Conservation (phyloP, 2,329 filamentous ascomycete genomes). For the Teratosphaeriaceae sp. region DNA sequence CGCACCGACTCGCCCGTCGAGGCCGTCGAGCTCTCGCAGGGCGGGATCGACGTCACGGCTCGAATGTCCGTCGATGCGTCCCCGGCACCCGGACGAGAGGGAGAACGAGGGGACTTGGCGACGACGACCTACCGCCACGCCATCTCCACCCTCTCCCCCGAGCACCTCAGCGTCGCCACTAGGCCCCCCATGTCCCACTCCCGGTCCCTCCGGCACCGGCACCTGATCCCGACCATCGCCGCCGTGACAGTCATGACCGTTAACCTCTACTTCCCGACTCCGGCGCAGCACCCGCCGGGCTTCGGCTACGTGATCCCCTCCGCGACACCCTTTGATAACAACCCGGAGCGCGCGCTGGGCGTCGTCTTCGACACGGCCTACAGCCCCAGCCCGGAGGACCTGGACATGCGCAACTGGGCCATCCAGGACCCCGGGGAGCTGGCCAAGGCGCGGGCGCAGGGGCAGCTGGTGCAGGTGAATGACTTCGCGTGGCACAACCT, state of each 20-base stretch:
- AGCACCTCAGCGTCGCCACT: constrained; percentile 27
- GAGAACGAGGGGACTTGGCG: too few relatives aligned
- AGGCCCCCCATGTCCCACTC: constrained; percentile 31
- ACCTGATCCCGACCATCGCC: constrained; percentile 52
- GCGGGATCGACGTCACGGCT: constrained; percentile 23
- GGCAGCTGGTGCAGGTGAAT: constrained; percentile 26
- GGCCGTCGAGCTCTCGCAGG: constrained; percentile 32
- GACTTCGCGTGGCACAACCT: constrained; percentile 30
- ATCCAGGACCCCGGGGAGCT: constrained; percentile 18
- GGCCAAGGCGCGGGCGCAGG: constrained; percentile 16
- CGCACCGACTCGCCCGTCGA: constrained; percentile 39
- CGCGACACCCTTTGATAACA: constrained; percentile 61
- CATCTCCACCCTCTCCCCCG: constrained; percentile 55
- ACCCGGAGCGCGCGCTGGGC: constrained; percentile 77
- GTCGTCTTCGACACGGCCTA: constrained; percentile 82
- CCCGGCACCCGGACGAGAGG: constrained; percentile 12
- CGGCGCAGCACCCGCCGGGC: constrained; percentile 60
- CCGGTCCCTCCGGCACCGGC: constrained; percentile 5
- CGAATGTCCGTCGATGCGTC: too few relatives aligned
- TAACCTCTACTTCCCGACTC: constrained; percentile 73
- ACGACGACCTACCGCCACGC: constrained; percentile 53
- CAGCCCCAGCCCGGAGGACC: constrained; percentile 21
- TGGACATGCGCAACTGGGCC: constrained; percentile 19
- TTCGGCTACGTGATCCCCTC: constrained; percentile 91
- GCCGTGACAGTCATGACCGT: constrained; percentile 77